A percentile compares a stretch with the other conserved stretches of the same genome.
Conservation (phyloP, 345 rosid genomes). For the Litchi chinensis region DNA sequence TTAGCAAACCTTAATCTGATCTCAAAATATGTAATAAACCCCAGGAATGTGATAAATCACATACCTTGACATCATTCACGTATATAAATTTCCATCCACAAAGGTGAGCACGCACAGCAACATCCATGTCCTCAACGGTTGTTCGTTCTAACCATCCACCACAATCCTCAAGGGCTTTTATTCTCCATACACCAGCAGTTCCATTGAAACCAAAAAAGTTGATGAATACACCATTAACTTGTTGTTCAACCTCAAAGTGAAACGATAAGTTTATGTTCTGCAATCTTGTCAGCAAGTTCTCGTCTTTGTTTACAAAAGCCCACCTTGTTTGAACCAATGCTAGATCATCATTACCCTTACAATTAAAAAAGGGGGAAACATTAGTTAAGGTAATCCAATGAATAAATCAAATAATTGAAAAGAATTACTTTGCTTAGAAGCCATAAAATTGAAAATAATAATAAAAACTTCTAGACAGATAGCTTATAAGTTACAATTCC, state of each 20-base stretch:
- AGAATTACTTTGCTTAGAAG: background rate
- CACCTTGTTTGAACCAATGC: slow-evolving; percentile 91
- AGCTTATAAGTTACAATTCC: background rate
- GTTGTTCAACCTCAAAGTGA: slow-evolving; percentile 95
- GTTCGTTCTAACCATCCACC: slow-evolving; percentile 98
- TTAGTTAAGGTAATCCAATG: background rate
- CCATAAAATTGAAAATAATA: background rate
- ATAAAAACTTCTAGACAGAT: background rate
- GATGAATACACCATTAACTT: slow-evolving; percentile 80
- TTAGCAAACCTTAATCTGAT: slow-evolving; percentile 13
- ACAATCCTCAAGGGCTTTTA: slow-evolving; percentile 82
- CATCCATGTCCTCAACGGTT: slow-evolving; percentile 94
- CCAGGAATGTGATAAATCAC: slow-evolving; percentile 8
- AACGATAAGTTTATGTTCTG: slow-evolving; percentile 87
- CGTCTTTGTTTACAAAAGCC: slow-evolving; percentile 89
- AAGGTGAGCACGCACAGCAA: slow-evolving; percentile 93
- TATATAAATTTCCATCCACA: slow-evolving; percentile 92
- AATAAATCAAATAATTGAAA: background rate
- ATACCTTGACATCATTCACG: slow-evolving; percentile 82
- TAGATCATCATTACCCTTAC: slow-evolving; percentile 70
- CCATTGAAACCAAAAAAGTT: slow-evolving; percentile 94
- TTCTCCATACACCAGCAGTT: slow-evolving; percentile 96
- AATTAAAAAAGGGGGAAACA: slow-evolving; percentile 15
- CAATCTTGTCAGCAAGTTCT: slow-evolving; percentile 87
- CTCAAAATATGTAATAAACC: slow-evolving; percentile 5